Conservation (phyloP, 352 stramenopile genomes). For the Pythium biforme region DNA sequence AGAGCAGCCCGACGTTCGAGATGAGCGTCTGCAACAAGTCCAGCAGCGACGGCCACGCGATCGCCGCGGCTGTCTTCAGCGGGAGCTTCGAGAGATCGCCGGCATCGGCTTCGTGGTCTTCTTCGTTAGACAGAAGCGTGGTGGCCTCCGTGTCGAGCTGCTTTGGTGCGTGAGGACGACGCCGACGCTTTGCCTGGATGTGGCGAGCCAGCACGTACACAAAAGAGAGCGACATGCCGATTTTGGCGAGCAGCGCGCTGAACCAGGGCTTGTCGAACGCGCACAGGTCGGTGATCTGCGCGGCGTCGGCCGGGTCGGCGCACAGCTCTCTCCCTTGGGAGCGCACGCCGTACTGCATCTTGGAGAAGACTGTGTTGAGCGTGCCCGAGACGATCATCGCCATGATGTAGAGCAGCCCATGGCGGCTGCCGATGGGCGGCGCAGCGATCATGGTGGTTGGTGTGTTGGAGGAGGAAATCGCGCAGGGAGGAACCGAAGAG, state of each 20-base stretch:
- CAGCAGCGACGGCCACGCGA: constrained; percentile 70
- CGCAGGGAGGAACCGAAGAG: not conserved
- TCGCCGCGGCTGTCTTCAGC: constrained; percentile 42
- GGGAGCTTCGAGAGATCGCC: constrained; percentile 24
- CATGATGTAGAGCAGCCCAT: constrained; percentile 44
- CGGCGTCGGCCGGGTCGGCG: constrained; percentile 34
- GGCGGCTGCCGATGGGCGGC: not conserved
- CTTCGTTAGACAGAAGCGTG: constrained; percentile 26
- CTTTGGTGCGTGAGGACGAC: not conserved
- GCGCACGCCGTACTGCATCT: constrained; percentile 79
- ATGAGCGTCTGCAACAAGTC: constrained; percentile 85
- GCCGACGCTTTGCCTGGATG: constrained; percentile 27
- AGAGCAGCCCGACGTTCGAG: constrained; percentile 84
- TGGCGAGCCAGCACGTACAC: constrained; percentile 66
- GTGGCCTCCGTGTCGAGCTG: constrained; percentile 25
- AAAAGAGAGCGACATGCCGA: constrained; percentile 76
- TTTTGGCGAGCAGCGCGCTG: constrained; percentile 79
- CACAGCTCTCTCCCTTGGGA: constrained; percentile 50
- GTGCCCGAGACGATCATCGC: constrained; percentile 79
- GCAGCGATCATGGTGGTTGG: constrained; percentile 2
- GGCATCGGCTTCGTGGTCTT: constrained; percentile 1
- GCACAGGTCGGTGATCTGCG: constrained; percentile 44
- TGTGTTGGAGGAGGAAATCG: not conserved
- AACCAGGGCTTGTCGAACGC: constrained; percentile 87
- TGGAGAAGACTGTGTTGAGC: constrained; percentile 83